Conservation (phyloP, 371 early-diverging fungal species). For the Rhizopus stolonifer region DNA sequence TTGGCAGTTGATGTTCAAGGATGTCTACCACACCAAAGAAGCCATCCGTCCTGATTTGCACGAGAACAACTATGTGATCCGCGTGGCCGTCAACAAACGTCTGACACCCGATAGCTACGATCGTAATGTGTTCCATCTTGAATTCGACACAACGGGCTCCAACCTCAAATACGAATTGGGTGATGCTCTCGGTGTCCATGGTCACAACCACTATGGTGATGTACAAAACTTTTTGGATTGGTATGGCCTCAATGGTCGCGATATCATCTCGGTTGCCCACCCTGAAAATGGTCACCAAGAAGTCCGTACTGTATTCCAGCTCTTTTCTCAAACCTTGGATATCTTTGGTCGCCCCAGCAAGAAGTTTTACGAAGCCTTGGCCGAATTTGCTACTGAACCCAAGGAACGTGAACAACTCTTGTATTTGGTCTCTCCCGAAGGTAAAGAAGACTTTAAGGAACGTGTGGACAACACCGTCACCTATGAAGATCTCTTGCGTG, state of each 20-base stretch:
- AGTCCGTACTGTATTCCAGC: conserved; percentile 73
- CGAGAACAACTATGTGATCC: conserved; percentile 64
- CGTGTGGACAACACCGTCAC: conserved; percentile 83
- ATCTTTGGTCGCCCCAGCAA: conserved; percentile 93
- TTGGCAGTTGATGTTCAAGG: conserved; percentile 79
- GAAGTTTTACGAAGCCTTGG: conserved; percentile 84
- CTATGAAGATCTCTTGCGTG: conserved; percentile 83
- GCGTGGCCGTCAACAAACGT: conserved; percentile 74
- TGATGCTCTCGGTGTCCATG: conserved; percentile 92
- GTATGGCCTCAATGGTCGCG: conserved; percentile 71
- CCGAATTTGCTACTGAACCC: conserved; percentile 68
- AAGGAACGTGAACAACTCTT: conserved; percentile 72
- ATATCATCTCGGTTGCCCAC: conserved; percentile 60
- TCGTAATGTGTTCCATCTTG: conserved; percentile 94
- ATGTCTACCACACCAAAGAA: conserved; percentile 63
- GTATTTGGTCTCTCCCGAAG: conserved; percentile 72
- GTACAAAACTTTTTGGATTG: conserved; percentile 71
- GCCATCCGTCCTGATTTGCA: conserved; percentile 66
- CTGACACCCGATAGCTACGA: conserved; percentile 86
- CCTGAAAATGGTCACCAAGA: conserved; percentile 49
- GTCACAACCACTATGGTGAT: conserved; percentile 78
- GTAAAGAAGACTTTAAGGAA: conserved; percentile 77
- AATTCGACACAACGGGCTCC: conserved; percentile 81
- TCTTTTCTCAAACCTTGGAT: conserved; percentile 82
- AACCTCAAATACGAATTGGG: conserved; percentile 87